phyloP scores from a whole-genome alignment of 768 basidiomycete species.

The Calocybe gangraenosa region DNA sequence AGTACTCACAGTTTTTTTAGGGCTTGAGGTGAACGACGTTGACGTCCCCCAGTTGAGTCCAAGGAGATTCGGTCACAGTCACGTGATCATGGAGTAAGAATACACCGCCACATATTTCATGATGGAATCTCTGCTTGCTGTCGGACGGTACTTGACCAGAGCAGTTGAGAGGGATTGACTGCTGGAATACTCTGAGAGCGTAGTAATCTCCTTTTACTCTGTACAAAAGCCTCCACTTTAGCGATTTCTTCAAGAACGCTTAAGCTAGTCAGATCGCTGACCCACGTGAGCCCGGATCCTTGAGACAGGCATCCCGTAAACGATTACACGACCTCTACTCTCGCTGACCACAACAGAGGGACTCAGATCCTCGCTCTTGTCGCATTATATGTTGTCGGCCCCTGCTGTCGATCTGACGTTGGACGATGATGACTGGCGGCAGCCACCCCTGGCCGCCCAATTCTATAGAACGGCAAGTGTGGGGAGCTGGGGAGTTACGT shows the following conservation, averaged over 20 bases:
- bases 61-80: constrained; percentile 16
- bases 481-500: constrained; percentile 83
- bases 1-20: constrained; percentile 49
- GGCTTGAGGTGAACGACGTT: constrained; percentile 47
- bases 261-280: too few species aligned
- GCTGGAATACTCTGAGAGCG: too few species aligned
- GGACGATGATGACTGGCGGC: constrained; percentile 70
- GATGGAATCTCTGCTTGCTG: not conserved
- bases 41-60: constrained; percentile 22
- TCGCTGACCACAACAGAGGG: constrained; percentile 6
- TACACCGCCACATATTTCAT: not conserved
- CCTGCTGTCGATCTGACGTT: constrained; percentile 57
- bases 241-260: too few species aligned
- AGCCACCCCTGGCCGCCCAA: constrained; percentile 40
- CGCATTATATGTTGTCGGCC: constrained; percentile 53
- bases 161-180: too few species aligned
- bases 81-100: not conserved
- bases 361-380: constrained; percentile 3
- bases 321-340: constrained; percentile 7
- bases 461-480: constrained; percentile 64
- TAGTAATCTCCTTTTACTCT: too few species aligned
- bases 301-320: constrained; percentile 4
- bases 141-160: too few species aligned
- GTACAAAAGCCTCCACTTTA: too few species aligned
- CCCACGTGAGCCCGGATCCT: constrained; percentile 4